phyloP scores from a whole-genome alignment of 2,329 filamentous ascomycete species.

The Hypoxylon sp. region DNA sequence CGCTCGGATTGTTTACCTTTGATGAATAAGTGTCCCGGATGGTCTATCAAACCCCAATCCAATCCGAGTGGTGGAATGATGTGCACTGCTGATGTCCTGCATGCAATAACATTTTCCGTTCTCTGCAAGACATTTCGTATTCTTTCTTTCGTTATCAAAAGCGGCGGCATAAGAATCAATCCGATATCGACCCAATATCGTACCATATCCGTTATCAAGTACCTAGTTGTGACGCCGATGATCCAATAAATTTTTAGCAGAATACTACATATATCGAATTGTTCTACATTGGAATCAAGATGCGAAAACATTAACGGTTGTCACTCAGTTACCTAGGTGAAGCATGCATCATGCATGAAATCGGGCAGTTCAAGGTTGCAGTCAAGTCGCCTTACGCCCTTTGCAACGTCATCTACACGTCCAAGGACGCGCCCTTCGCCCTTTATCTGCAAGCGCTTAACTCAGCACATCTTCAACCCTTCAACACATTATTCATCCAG shows the following conservation, averaged over 20 bases:
- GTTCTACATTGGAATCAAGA: background rate
- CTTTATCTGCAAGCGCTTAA: conserved; percentile 17
- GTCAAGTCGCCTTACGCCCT: conserved; percentile 35
- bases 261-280: background rate
- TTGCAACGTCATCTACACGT: conserved; percentile 37
- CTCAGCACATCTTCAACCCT: conserved; percentile 10
- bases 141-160: background rate
- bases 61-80: background rate
- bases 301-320: conserved; percentile 5
- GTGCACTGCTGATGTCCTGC: background rate
- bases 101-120: background rate
- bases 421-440: conserved; percentile 26
- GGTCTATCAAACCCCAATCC: background rate
- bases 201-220: background rate
- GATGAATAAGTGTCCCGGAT: background rate
- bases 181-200: background rate
- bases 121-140: conserved; percentile 3
- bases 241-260: background rate
- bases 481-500: background rate
- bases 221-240: background rate
- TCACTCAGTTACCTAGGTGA: conserved; percentile 17
- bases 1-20: background rate
- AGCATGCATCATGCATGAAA: conserved; percentile 37
- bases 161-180: background rate
- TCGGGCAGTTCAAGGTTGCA: conserved; percentile 27